Percentiles rank a stretch among this genome's conserved stretches.
Evolutionary conservation across 495 filamentous ascomycete genomes (phyloP).

Genomic region (Talaromyces liani): DNA sequence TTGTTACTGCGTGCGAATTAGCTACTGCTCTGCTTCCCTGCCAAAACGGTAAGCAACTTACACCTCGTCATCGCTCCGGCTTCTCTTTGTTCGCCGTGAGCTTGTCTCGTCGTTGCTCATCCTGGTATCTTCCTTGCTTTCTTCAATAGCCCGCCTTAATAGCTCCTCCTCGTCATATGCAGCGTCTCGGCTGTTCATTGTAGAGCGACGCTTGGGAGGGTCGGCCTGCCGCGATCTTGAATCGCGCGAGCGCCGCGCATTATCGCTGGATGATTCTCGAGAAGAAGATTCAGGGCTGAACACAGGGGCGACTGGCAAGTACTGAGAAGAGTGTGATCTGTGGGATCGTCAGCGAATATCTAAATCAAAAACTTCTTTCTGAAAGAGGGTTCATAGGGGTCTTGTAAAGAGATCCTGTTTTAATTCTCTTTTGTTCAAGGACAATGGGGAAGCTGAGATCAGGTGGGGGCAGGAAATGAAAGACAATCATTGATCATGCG

Average conservation of each 20-base stretch:
- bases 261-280: constrained; percentile 37
- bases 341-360: constrained; percentile 21
- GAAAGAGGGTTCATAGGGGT: background rate
- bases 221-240: constrained; percentile 41
- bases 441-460: background rate
- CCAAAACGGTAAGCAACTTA: constrained; percentile 38
- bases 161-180: constrained; percentile 94
- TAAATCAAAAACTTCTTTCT: background rate
- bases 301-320: constrained; percentile 53
- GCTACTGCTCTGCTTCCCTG: constrained; percentile 3
- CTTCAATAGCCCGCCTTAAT: constrained; percentile 82
- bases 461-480: constrained; percentile 3
- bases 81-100: constrained; percentile 66
- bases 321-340: constrained; percentile 61
- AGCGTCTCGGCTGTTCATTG: constrained; percentile 95
- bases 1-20: constrained; percentile 33
- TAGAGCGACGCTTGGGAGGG: constrained; percentile 74
- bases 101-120: constrained; percentile 39
- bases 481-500: constrained; percentile 11
- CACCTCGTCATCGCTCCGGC: constrained; percentile 90
- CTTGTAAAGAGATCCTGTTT: background rate
- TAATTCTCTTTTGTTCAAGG: background rate
- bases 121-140: constrained; percentile 70
- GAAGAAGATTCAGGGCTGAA: constrained; percentile 38
- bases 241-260: constrained; percentile 39